phyloP scores from a whole-genome alignment of 495 filamentous ascomycete species.

The Extremus antarcticus region DNA sequence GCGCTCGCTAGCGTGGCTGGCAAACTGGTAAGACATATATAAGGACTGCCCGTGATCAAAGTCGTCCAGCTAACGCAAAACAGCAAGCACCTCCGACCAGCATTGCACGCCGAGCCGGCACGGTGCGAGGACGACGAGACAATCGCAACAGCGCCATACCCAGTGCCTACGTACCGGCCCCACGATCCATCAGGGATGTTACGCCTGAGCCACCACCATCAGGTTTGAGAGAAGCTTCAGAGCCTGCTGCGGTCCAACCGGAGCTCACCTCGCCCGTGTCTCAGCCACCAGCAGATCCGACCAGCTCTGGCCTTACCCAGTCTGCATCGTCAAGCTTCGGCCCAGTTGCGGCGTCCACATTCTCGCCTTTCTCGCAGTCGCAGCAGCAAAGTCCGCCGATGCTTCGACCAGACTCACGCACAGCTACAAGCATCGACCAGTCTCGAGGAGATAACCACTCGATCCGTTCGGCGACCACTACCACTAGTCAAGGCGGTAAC shows the following conservation, averaged over 20 bases:
- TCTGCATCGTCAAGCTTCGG: constrained; percentile 1
- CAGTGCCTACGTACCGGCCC: background rate
- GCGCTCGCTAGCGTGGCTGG: constrained; percentile 88
- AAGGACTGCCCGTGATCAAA: background rate
- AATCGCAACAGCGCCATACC: constrained; percentile 44
- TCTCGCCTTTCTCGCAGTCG: constrained; percentile 10
- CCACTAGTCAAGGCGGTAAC: constrained; percentile 38
- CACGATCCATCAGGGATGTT: background rate
- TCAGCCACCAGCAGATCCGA: background rate
- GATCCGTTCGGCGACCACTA: constrained; percentile 69
- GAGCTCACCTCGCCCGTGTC: background rate
- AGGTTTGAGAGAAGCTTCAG: background rate
- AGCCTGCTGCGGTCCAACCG: background rate
- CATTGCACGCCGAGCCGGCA: constrained; percentile 53
- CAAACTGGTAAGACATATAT: constrained; percentile 49
- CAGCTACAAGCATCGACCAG: constrained; percentile 30
- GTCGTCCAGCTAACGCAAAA: constrained; percentile 28
- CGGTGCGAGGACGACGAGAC: constrained; percentile 78
- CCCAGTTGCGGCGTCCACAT: background rate
- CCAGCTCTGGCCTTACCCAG: background rate
- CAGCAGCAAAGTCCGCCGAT: background rate
- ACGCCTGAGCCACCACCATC: background rate
- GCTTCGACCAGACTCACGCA: constrained; percentile 14
- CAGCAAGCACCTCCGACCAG: constrained; percentile 45
- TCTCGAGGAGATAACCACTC: constrained; percentile 80